These are phyloP conservation scores for Cutaneotrichosporon mucoides DNA, from an alignment of 1,284 basidiomycete genomes.

Conservation along the genomic window DNA sequence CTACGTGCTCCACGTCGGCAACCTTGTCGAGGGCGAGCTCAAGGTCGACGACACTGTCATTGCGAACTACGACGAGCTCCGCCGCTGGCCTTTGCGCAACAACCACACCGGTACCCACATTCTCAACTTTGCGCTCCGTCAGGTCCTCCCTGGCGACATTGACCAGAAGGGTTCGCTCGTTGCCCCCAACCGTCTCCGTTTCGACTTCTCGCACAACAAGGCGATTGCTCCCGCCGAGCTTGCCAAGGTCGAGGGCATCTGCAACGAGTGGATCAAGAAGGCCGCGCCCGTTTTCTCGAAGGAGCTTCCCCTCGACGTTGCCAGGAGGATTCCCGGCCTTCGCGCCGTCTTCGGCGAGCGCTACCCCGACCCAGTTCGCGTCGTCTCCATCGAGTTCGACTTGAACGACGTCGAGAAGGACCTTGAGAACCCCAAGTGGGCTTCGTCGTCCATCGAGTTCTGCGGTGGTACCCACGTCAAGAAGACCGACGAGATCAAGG, in stretches of 20 bases:
- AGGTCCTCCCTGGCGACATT: constrained; percentile 91
- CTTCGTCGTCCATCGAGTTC: constrained; percentile 86
- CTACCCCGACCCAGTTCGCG: constrained; percentile 95
- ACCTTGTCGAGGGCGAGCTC: constrained; percentile 70
- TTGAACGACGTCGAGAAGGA: constrained; percentile 82
- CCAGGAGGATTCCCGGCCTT: constrained; percentile 83
- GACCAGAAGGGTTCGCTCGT: constrained; percentile 98
- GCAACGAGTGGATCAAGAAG: constrained; percentile 81
- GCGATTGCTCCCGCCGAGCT: constrained; percentile 73
- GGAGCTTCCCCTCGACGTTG: constrained; percentile 76
- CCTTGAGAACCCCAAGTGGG: constrained; percentile 85
- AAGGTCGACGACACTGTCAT: constrained; percentile 66
- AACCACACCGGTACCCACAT: constrained; percentile 99
- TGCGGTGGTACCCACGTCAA: constrained; percentile 98
- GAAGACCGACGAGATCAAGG: constrained; percentile 92
- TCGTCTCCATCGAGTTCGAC: constrained; percentile 83
- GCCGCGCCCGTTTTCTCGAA: constrained; percentile 86
- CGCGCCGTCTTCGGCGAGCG: constrained; percentile 97
- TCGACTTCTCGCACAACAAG: constrained; percentile 97
- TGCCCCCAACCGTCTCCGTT: constrained; percentile 89
- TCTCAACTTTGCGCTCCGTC: constrained; percentile 88
- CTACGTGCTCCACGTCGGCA: constrained; percentile 85
- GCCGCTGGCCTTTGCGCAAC: constrained; percentile 90
- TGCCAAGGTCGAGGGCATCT: constrained; percentile 75
- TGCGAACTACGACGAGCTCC: constrained; percentile 76